phyloP scores from a whole-genome alignment of 345 rosid species.

The Viola odorata region DNA sequence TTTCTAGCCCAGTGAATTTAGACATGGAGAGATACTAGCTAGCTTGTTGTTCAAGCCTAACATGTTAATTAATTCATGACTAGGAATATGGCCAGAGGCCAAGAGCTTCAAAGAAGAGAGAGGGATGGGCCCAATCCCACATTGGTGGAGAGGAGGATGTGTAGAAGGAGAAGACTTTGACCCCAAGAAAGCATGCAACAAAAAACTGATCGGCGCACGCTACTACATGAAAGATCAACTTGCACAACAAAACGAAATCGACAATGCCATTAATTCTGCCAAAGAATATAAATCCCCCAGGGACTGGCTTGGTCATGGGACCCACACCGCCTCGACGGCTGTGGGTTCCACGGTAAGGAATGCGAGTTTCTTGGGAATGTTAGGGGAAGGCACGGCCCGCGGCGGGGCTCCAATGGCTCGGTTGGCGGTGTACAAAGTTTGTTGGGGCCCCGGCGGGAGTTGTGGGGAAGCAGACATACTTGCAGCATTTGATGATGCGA shows the following conservation, averaged over 20 bases:
- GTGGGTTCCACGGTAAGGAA: conserved; percentile 39
- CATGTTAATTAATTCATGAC: no score
- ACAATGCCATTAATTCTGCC: conserved; percentile 25
- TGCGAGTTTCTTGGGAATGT: conserved; percentile 28
- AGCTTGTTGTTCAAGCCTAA: no score
- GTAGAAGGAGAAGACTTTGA: conserved; percentile 43
- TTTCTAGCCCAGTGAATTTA: no score
- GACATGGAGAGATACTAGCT: no score
- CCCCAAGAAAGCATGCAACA: conserved; percentile 49
- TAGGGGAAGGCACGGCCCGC: conserved; percentile 42
- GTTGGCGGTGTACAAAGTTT: conserved; percentile 50
- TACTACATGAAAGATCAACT: conserved; percentile 46
- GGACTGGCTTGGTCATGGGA: conserved; percentile 58
- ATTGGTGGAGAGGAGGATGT: conserved; percentile 56
- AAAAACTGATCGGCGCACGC: conserved; percentile 64
- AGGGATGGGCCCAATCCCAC: conserved; percentile 41
- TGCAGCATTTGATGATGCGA: conserved; percentile 53
- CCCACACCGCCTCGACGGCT: conserved; percentile 61
- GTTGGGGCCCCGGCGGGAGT: conserved; percentile 36
- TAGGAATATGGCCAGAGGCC: conserved; percentile 77
- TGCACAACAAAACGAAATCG: conserved; percentile 31
- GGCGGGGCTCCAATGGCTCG: conserved; percentile 66
- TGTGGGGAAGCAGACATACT: conserved; percentile 52
- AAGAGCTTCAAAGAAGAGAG: conserved; percentile 47
- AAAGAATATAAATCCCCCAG: conserved; percentile 52